Conservation (phyloP, 495 filamentous ascomycete genomes). For the Achaetomiella virescens region DNA sequence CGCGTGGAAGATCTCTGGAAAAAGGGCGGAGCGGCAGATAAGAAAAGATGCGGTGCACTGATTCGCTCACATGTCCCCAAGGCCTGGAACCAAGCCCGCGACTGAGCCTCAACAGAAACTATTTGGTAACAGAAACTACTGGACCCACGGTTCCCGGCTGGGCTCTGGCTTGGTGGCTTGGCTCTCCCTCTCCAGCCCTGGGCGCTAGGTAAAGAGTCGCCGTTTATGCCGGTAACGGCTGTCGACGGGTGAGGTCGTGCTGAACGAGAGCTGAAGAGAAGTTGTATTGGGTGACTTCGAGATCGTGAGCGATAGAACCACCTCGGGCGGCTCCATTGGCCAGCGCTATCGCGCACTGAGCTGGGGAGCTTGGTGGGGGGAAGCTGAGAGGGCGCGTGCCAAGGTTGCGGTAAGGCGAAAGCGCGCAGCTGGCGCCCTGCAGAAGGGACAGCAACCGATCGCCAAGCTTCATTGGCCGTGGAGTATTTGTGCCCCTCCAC, state of each 20-base stretch:
- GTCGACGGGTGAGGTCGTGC: too few species aligned
- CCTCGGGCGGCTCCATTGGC: too few species aligned
- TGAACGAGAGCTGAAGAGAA: too few species aligned
- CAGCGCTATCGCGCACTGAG: too few species aligned
- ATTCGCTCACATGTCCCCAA: conserved; percentile 6
- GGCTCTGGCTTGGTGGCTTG: background rate
- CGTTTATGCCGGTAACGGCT: too few species aligned
- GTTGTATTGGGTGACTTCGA: too few species aligned
- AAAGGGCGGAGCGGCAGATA: conserved; percentile 12
- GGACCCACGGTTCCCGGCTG: conserved; percentile 14
- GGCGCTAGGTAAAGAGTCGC: background rate
- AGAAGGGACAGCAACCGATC: conserved; percentile 3
- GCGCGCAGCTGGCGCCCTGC: background rate
- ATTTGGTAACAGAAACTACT: conserved; percentile 15
- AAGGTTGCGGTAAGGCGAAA: background rate
- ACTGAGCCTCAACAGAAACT: conserved; percentile 12
- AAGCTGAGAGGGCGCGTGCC: background rate
- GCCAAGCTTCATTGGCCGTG: conserved; percentile 12
- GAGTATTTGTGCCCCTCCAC: background rate
- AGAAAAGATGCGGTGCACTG: conserved; percentile 5
- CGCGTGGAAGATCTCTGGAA: conserved; percentile 15
- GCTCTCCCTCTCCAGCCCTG: conserved; percentile 1
- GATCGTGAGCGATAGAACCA: too few species aligned
- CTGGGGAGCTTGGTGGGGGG: too few species aligned
- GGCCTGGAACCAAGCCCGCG: background rate